Base-by-base conservation (phyloP, 2,329 filamentous ascomycete species). In the Thielaviopsis ethacetica region DNA sequence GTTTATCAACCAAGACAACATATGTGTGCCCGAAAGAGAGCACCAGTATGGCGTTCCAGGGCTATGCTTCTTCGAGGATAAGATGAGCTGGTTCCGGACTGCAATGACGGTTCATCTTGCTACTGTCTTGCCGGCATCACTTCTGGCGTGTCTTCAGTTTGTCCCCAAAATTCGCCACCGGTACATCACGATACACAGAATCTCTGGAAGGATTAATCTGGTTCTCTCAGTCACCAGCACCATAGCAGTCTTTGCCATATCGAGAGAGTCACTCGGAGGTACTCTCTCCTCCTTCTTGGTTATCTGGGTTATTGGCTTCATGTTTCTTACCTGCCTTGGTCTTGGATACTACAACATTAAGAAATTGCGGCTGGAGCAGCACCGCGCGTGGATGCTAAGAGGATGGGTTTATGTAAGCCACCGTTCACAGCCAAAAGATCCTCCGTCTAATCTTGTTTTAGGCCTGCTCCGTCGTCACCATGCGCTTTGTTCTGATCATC, bases 341-440 rank as follows among this genome's bases (percentile, higher is more conserved):
- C 26, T 55, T 38, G 57, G 57, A 41, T 47, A 24, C 26, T 34
- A 55, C 15, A 19, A 49, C 30, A 24, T 24, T 22, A 59, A 55
- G 21, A 38, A 38, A 17, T 21, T 44, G 17, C 51, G 57, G 24
- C 38, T 53, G 12, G 57, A 41, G 26, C 19, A 55, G 38, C 52
- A 59, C n/a, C 47, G 53, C 34, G 4, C 19, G 21, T 59, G 57
- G 57, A 59, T 59, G 57, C 22, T 59, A 15, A 26, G 57, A 47
- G 52, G 52, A n/a, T 59, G 57, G 57, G 22, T 49, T 24, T 59
- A 55, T 55, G 58, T 59, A 55, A 52, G 58, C 56, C 15, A 3
- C 12, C 4, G 34, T 4, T 10, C 34, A 38, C 34, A 38, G 3
- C 9, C 34, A 5, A 10, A 10, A 38, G 10, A 15, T 38, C 9